Evolutionary conservation across 805 yeast genomes (phyloP), one percentile per base, ranked within the genome.

Genomic region (Brettanomyces anomalus): DNA sequence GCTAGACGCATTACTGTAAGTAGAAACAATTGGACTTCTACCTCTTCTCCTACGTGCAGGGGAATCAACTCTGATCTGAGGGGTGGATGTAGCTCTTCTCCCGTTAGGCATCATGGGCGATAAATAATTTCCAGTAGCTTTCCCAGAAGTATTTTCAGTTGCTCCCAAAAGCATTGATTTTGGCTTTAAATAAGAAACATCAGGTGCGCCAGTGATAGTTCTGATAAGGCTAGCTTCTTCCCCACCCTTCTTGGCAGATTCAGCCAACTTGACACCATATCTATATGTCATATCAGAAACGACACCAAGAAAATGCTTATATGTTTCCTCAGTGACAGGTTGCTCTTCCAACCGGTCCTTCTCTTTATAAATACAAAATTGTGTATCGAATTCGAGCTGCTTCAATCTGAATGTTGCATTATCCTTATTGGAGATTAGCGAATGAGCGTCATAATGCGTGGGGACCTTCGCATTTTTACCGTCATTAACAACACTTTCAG

Each of bases 161-260:
- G 36, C 37, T 13, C 44, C 45, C 33, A 55, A 43, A 7, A 62
- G 49, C 66, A 62, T 61, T 33, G 65, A 60, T 41, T 54, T 59
- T 4, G 54, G 46, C 18, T 49, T 45, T 26, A 52, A 50, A 36
- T 46, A 53, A 10, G 45, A 19, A 18, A 54, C 57, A 37, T 60
- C 65, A 1, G 68, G 67, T 2, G 66, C 62, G 7, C 71, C 74
- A 0, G 75, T 69, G 19, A 70, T 49, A 0, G 67, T 57, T 28
- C 74, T 56, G 24, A 71, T 69, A 16, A 70, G 47, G 33, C 60
- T 61, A 0, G 68, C 70, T 14, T 66, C 64, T 40, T 62, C 67
- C 13, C 60, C 63, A 16, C 66, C 70, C 18, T 47, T 46, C 28
- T 48, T 53, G 3, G 69, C 68, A n/a, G 63, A 61, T 34, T 59